Percentiles rank a stretch among this genome's conserved stretches.
Evolutionary conservation across 2,329 filamentous ascomycete species (phyloP).

Genomic region (Fusarium sp.): DNA sequence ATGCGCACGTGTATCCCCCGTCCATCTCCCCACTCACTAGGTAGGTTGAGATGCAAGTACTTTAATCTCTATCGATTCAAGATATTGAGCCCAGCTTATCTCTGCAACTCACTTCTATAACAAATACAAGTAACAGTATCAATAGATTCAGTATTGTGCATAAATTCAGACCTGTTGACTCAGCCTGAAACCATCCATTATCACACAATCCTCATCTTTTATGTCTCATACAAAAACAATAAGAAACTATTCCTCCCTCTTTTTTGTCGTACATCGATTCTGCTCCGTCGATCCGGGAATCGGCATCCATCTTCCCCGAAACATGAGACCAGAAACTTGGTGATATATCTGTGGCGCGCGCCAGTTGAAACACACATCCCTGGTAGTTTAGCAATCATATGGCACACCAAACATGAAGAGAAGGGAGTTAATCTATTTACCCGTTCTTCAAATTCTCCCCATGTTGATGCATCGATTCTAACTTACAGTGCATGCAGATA

Average conservation of each 20-base stretch:
- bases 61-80: constrained; percentile 4
- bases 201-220: constrained; percentile 12
- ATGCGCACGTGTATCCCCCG: constrained; percentile 39
- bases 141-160: not conserved
- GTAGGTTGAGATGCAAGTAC: not conserved
- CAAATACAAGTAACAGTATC: not conserved
- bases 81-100: not conserved
- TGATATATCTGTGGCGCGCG: constrained; percentile 42
- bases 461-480: not conserved
- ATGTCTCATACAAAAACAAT: not conserved
- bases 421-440: not conserved
- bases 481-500: constrained; percentile 8
- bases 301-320: constrained; percentile 33
- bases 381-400: constrained; percentile 3
- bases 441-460: not conserved
- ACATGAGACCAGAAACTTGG: constrained; percentile 6
- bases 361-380: constrained; percentile 45
- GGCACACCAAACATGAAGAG: constrained; percentile 15
- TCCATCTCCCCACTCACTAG: constrained; percentile 2
- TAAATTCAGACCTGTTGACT: constrained; percentile 17
- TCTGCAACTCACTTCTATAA: not conserved
- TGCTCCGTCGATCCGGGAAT: constrained; percentile 34
- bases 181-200: constrained; percentile 29
- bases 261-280: not conserved
- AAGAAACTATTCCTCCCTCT: constrained; percentile 6